phyloP scores from a whole-genome alignment of 441 rosid species.

The Manihot esculenta region DNA sequence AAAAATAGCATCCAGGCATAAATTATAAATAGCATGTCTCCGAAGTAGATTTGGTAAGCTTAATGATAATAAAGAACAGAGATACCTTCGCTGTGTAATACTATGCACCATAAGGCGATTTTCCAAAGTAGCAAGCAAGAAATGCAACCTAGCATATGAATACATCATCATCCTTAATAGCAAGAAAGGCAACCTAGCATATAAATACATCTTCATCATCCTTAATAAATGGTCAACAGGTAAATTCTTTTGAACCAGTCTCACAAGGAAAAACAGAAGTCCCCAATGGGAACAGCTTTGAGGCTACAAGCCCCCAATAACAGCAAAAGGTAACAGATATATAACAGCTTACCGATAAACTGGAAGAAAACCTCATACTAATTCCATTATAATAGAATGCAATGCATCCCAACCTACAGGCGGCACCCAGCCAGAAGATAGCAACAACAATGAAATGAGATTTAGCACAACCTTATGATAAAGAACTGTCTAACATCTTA shows the following conservation, averaged over 20 bases:
- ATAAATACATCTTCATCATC: not conserved
- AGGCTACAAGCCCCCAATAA: not conserved
- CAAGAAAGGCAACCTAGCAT: not conserved
- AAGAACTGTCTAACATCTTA: conserved; percentile 18
- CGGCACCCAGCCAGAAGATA: not conserved
- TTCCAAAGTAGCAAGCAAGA: not conserved
- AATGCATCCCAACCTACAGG: not conserved
- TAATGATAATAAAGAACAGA: not conserved
- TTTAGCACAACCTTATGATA: conserved; percentile 6
- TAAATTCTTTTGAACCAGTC: not conserved
- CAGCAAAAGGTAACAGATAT: not conserved
- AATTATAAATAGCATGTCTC: not conserved
- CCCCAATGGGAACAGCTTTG: not conserved
- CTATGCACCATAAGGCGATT: not conserved
- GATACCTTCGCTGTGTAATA: not conserved
- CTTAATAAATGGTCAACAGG: not conserved
- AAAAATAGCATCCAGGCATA: too few relatives aligned
- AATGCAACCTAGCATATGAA: not conserved
- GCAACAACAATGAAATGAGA: not conserved
- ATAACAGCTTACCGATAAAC: not conserved
- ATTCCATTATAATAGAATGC: conserved; percentile 3
- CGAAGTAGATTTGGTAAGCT: not conserved
- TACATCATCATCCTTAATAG: not conserved
- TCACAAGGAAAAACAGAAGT: not conserved
- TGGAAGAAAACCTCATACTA: not conserved